These are phyloP conservation scores for Casuarina equisetifolia DNA, from an alignment of 306 rosid species.

Conservation along the genomic window DNA sequence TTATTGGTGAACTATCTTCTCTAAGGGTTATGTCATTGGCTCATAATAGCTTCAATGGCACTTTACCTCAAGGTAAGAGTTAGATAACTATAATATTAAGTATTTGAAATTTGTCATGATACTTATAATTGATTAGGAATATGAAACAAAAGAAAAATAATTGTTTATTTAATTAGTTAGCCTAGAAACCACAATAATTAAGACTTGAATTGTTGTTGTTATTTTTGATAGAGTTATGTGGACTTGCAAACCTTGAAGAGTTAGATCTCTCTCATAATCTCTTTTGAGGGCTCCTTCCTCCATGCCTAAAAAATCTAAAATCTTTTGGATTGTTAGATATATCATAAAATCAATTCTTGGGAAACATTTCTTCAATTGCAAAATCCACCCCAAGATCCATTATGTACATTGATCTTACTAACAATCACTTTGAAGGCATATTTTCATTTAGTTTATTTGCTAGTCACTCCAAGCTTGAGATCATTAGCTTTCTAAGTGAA, in stretches of 20 bases:
- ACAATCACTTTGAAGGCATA: slow-evolving; percentile 18
- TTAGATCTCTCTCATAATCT: not conserved
- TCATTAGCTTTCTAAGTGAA: not conserved
- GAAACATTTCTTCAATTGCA: slow-evolving; percentile 16
- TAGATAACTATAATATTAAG: not conserved
- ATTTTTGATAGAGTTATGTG: slow-evolving; percentile 5
- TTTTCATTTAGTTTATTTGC: slow-evolving; percentile 19
- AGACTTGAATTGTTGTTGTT: not conserved
- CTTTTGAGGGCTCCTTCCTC: slow-evolving; percentile 12
- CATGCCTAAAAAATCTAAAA: slow-evolving; percentile 24
- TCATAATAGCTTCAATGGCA: not conserved
- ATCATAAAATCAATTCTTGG: slow-evolving; percentile 11
- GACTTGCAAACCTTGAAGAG: not conserved
- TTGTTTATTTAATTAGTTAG: not conserved
- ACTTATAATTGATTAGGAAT: not conserved
- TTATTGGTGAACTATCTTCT: not conserved
- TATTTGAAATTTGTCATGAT: not conserved
- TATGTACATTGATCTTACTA: slow-evolving; percentile 10
- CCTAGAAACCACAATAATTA: too few species aligned
- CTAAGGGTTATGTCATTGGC: not conserved
- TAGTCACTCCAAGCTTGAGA: slow-evolving; percentile 19
- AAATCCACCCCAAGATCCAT: slow-evolving; percentile 5
- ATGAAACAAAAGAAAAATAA: too few species aligned
- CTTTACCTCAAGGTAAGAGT: slow-evolving; percentile 5
- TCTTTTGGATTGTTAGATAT: not conserved